phyloP scores from a whole-genome alignment of 225 moss, liverwort and hornwort species.

The Thuidium tamariscinum region DNA sequence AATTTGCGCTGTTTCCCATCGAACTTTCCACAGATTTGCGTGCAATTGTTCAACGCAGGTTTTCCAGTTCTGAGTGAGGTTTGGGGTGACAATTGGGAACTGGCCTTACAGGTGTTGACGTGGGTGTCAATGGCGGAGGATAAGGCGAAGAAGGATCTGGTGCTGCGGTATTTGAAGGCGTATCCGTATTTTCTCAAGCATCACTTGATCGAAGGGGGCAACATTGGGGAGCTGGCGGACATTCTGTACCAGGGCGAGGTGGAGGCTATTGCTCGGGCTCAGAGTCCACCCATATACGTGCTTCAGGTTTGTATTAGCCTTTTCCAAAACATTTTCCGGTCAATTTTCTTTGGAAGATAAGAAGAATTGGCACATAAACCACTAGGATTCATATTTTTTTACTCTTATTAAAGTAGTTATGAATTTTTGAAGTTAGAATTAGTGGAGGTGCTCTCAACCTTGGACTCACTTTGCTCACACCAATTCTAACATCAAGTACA shows the following conservation, averaged over 20 bases:
- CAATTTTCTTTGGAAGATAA: not conserved
- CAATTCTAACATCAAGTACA: not conserved
- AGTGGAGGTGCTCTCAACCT: not conserved
- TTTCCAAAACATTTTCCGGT: not conserved
- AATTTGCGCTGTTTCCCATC: not conserved
- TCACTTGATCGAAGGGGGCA: not conserved
- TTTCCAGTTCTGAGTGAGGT: not conserved
- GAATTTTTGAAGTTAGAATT: not conserved
- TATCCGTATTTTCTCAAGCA: conserved; percentile 47
- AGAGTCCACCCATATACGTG: not conserved
- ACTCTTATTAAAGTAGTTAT: not conserved
- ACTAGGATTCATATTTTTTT: not conserved
- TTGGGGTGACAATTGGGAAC: not conserved
- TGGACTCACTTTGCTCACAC: not conserved
- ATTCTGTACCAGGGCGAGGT: not conserved
- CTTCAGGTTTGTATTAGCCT: not conserved
- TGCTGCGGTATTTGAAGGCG: conserved; percentile 42
- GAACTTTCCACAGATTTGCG: not conserved
- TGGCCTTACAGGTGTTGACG: not conserved
- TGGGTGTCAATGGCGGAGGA: conserved; percentile 34
- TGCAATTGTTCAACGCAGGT: not conserved
- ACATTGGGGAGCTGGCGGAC: not conserved
- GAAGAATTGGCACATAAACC: not conserved
- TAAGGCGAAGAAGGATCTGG: not conserved
- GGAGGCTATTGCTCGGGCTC: not conserved